phyloP scores from a whole-genome alignment of 1,139 yeast species.

The Taphrina pruni region DNA sequence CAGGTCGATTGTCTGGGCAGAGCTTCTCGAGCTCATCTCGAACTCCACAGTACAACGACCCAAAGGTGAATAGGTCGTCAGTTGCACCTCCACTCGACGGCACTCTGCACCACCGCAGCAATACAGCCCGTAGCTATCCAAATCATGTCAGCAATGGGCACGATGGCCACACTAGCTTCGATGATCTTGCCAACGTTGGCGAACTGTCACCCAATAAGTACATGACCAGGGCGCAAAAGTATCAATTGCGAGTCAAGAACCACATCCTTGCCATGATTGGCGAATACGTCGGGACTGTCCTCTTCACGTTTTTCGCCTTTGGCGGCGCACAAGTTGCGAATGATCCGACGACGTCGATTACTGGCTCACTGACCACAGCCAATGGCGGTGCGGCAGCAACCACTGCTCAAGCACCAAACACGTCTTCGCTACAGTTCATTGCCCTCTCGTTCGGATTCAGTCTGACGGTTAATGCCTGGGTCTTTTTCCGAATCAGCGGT shows the following conservation, averaged over 20 bases:
- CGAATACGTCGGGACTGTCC: conserved; percentile 85
- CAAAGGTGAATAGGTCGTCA: not conserved
- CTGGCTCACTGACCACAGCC: conserved; percentile 50
- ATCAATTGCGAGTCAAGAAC: conserved; percentile 30
- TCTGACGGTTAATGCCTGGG: conserved; percentile 75
- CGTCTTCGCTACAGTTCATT: conserved; percentile 65
- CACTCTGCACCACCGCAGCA: conserved; percentile 5
- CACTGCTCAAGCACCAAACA: conserved; percentile 34
- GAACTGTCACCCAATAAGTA: conserved; percentile 3
- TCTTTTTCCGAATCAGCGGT: conserved; percentile 81
- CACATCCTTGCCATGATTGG: conserved; percentile 59
- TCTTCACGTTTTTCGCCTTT: conserved; percentile 81
- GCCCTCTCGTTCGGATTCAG: conserved; percentile 88
- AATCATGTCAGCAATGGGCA: conserved; percentile 1
- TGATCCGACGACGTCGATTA: conserved; percentile 28
- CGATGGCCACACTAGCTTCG: conserved; percentile 16
- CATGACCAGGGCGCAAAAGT: conserved; percentile 25
- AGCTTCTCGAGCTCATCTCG: conserved; percentile 14
- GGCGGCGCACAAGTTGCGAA: conserved; percentile 62
- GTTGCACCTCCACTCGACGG: conserved; percentile 23
- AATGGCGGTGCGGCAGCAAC: conserved; percentile 52
- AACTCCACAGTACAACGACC: conserved; percentile 2
- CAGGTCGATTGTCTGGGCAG: conserved; percentile 22
- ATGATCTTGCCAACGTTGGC: not conserved
- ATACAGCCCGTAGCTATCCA: not conserved